Evolutionary conservation across 176 grass and related monocot species (phyloP).

Genomic region (Bolboschoenus planiculmis): DNA sequence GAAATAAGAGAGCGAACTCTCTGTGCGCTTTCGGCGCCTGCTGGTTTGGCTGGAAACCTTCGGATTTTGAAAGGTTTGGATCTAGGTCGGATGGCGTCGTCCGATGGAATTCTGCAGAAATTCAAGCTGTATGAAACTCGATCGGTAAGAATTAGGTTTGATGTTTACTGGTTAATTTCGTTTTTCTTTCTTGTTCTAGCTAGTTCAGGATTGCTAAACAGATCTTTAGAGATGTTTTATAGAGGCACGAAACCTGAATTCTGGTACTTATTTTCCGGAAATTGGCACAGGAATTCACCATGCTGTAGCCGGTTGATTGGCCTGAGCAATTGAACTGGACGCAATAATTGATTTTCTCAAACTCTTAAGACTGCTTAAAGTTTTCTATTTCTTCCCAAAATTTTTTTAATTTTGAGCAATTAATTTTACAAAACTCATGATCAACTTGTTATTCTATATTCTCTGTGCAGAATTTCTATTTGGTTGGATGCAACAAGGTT

Average conservation of each 20-base stretch:
- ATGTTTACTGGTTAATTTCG: slow-evolving; percentile 7
- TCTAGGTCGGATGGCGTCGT: slow-evolving; percentile 25
- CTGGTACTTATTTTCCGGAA: slow-evolving; percentile 11
- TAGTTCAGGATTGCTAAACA: neutral
- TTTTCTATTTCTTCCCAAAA: neutral
- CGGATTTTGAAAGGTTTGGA: slow-evolving; percentile 11
- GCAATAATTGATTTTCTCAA: slow-evolving; percentile 14
- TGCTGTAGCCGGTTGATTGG: neutral
- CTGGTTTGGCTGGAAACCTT: neutral
- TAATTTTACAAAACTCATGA: neutral
- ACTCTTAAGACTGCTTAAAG: neutral
- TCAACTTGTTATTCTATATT: slow-evolving; percentile 3
- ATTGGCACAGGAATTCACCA: neutral
- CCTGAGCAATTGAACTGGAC: neutral
- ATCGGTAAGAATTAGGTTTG: slow-evolving; percentile 54
- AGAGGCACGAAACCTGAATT: neutral
- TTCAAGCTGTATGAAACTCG: slow-evolving; percentile 91
- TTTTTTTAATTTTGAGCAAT: neutral
- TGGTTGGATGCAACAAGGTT: slow-evolving; percentile 76
- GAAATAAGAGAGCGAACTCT: neutral
- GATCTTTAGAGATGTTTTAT: slow-evolving; percentile 6
- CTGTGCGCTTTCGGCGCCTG: neutral
- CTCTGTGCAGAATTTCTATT: slow-evolving; percentile 79
- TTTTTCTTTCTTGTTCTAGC: neutral
- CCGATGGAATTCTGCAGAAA: slow-evolving; percentile 65